Evolutionary conservation across 768 basidiomycete genomes (phyloP).

Genomic region (Agrocybe praecox): DNA sequence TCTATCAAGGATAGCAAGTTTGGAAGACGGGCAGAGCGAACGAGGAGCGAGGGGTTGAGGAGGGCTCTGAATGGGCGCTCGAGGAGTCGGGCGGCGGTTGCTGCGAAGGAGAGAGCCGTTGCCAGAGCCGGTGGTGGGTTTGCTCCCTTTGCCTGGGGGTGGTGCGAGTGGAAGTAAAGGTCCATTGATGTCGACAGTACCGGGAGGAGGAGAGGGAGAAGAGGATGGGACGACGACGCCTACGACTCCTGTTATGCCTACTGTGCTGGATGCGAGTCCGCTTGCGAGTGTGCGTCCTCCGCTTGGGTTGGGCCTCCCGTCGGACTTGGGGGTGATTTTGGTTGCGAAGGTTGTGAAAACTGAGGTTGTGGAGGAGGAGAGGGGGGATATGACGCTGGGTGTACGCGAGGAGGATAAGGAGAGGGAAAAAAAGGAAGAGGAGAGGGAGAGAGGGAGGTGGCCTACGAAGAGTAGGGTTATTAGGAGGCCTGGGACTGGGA

Average conservation of each 20-base stretch:
- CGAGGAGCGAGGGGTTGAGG: conserved; percentile 26
- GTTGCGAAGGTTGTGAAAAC: conserved; percentile 2
- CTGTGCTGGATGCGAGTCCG: neutral
- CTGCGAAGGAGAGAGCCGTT: neutral
- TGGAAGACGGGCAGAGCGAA: conserved; percentile 22
- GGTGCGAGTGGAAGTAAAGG: neutral
- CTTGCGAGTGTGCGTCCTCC: neutral
- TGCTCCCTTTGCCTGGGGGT: conserved; percentile 10
- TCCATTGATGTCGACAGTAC: too few species aligned
- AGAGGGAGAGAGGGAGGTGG: too few species aligned
- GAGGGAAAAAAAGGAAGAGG: too few species aligned
- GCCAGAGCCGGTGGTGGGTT: conserved; percentile 7
- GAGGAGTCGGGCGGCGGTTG: conserved; percentile 4
- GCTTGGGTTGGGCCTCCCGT: conserved; percentile 4
- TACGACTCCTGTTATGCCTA: neutral
- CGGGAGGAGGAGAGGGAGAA: neutral
- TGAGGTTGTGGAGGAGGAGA: neutral
- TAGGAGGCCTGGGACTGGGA: too few species aligned
- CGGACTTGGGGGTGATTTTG: conserved; percentile 2
- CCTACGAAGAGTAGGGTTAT: too few species aligned
- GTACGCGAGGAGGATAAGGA: too few species aligned
- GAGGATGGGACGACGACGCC: neutral
- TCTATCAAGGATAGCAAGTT: conserved; percentile 24
- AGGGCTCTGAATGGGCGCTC: conserved; percentile 17
- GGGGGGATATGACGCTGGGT: neutral